Evolutionary conservation across 805 yeast genomes (phyloP).

Genomic region (Starmerella khaoyaiensis): DNA sequence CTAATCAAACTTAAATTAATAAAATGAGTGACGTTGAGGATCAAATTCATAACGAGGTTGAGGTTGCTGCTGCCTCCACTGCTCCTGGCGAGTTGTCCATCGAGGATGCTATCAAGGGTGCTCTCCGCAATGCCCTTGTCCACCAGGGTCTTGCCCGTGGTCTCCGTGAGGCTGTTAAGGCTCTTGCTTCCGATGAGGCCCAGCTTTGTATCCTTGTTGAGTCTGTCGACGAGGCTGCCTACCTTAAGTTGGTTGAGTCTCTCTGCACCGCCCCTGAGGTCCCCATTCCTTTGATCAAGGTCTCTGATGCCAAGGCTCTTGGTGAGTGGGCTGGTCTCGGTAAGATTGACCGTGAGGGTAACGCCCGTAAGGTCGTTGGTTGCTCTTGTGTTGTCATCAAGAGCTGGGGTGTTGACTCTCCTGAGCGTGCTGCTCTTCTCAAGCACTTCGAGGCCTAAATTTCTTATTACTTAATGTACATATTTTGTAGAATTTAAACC

Average conservation of each 20-base stretch:
- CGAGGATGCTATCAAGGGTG: conserved; percentile 97
- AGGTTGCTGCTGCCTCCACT: conserved; percentile 66
- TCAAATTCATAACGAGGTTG: conserved; percentile 42
- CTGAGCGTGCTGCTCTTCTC: conserved; percentile 89
- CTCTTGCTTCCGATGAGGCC: conserved; percentile 94
- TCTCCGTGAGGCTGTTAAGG: conserved; percentile 99
- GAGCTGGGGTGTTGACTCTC: conserved; percentile 99
- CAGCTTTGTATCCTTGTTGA: conserved; percentile 95
- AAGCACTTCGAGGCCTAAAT: conserved; percentile 82
- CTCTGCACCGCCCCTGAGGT: conserved; percentile 94
- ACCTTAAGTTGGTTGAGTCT: conserved; percentile 96
- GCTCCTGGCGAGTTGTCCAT: conserved; percentile 80
- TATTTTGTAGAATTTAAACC: too few relatives aligned
- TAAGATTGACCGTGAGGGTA: conserved; percentile 99
- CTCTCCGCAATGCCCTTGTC: conserved; percentile 92
- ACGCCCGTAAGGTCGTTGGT: conserved; percentile 99
- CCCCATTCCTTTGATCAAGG: conserved; percentile 97
- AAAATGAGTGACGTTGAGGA: conserved; percentile 86
- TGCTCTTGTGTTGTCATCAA: conserved; percentile 98
- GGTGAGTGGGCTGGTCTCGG: conserved; percentile 99
- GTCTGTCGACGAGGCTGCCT: conserved; percentile 95
- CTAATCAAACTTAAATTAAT: not conserved
- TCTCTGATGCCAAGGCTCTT: conserved; percentile 96
- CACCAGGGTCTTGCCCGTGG: conserved; percentile 99
- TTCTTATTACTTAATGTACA: conserved; percentile 1